These are phyloP conservation scores for Trichophyton simii DNA, from an alignment of 2,329 filamentous ascomycete species.

Conservation along the genomic window DNA sequence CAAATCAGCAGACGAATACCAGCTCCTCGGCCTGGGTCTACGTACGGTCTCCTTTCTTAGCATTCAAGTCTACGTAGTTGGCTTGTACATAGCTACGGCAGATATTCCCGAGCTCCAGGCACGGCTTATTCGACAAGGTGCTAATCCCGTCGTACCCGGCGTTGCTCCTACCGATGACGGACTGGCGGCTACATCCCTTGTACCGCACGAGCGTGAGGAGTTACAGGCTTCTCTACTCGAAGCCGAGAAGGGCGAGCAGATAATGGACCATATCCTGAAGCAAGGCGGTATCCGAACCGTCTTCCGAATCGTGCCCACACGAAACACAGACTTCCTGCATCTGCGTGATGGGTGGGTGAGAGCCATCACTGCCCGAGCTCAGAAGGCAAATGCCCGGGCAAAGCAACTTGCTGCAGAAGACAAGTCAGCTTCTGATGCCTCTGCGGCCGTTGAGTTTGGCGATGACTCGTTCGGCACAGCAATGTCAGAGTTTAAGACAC, in stretches of 20 bases:
- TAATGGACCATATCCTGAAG: conserved; percentile 61
- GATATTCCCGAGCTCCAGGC: conserved; percentile 73
- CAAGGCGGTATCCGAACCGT: conserved; percentile 58
- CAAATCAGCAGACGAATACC: conserved; percentile 56
- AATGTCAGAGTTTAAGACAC: conserved; percentile 61
- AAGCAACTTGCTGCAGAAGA: conserved; percentile 27
- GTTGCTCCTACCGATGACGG: conserved; percentile 40
- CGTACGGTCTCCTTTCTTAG: conserved; percentile 78
- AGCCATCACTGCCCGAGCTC: conserved; percentile 62
- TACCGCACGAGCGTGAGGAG: conserved; percentile 65
- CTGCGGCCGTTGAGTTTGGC: conserved; percentile 36
- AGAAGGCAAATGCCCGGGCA: conserved; percentile 41
- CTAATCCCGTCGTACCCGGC: conserved; percentile 21
- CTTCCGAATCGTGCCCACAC: conserved; percentile 76
- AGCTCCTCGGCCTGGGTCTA: conserved; percentile 74
- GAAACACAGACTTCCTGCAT: conserved; percentile 89
- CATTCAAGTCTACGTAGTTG: conserved; percentile 90
- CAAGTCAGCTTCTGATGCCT: conserved; percentile 25
- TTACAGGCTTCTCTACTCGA: conserved; percentile 60
- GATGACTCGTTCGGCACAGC: conserved; percentile 66
- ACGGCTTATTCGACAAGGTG: conserved; percentile 59
- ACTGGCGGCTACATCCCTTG: conserved; percentile 62
- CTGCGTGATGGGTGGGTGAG: conserved; percentile 83
- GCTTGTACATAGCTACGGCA: conserved; percentile 74
- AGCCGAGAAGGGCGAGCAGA: conserved; percentile 51